Evolutionary conservation across 1,284 basidiomycete genomes (phyloP), one percentile per base, ranked within the genome.

Genomic region (Sporisorium scitamineum): DNA sequence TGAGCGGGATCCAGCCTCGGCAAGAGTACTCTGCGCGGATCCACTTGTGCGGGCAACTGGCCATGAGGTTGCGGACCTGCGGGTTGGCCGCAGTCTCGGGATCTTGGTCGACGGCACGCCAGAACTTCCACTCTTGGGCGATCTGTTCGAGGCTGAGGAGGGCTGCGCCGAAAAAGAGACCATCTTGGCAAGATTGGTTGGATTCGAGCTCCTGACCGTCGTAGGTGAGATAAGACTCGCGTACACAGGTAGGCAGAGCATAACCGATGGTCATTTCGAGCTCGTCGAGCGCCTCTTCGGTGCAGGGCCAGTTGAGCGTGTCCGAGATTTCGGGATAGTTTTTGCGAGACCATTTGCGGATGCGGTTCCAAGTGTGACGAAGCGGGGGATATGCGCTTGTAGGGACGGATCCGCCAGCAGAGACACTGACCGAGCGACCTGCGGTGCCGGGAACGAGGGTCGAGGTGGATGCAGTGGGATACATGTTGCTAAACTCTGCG

Each of bases 1-100:
- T 89, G 70, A 99, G 91, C 14, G 96, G 96, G 79, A 99, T 90
- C 96, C 96, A 99, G 18, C 95, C 96, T 59, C 93, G 90, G 84
- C 93, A 93, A 26, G 95, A 95, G 87, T 99, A 99, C 69, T 92
- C 91, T 76, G 89, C 89, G 82, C 93, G 91, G 77, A 98, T 91
- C 93, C 94, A 99, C n/a, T 90, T 90, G 9, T 92, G 90, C 0
- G 96, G 97, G 79, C 97, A 92, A 41, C 92, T 93, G 64, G 90
- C 90, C 96, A 98, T 97, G 41, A 70, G 63, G 31, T 68, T 72
- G 39, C 72, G 63, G 29, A 85, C 76, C 26, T 78, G 70, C 14
- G 73, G 61, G 34, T 82, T 84, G 34, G 70, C 74, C 27, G 81
- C 82, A 3, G 81, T 76, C 47, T 76, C 65, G 32, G 81, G 79